phyloP scores from a whole-genome alignment of 1,139 yeast genomes.

The Keqinozyma sinolaborantium region DNA sequence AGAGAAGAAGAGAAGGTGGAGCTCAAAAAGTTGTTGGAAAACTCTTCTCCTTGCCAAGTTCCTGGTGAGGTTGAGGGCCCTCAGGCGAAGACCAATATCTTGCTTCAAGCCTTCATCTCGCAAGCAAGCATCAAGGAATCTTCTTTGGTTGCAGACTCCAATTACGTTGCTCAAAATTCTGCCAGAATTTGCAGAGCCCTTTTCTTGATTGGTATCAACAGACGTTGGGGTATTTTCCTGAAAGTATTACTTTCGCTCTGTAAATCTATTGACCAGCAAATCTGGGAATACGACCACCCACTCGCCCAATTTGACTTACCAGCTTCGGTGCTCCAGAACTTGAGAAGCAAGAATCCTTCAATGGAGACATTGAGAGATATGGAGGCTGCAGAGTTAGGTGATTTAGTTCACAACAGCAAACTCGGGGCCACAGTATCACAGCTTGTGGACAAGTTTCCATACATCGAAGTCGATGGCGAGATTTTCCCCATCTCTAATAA shows the following conservation, averaged over 20 bases:
- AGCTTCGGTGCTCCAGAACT: constrained; percentile 55
- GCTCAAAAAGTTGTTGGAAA: constrained; percentile 57
- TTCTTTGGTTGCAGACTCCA: constrained; percentile 79
- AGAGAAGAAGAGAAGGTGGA: constrained; percentile 87
- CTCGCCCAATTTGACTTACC: constrained; percentile 82
- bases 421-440: constrained; percentile 66
- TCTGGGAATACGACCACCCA: constrained; percentile 94
- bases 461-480: constrained; percentile 67
- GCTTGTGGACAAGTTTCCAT: constrained; percentile 71
- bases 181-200: constrained; percentile 91
- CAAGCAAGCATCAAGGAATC: constrained; percentile 71
- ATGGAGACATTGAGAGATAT: constrained; percentile 74
- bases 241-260: constrained; percentile 74
- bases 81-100: constrained; percentile 82
- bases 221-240: constrained; percentile 86
- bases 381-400: constrained; percentile 79
- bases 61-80: constrained; percentile 76
- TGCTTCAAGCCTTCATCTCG: constrained; percentile 86
- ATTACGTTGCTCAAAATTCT: constrained; percentile 93
- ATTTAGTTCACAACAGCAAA: constrained; percentile 74
- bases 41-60: constrained; percentile 72
- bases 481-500: constrained; percentile 87
- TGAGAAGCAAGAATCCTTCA: constrained; percentile 63
- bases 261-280: constrained; percentile 75
- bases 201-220: constrained; percentile 77